A percentile compares a stretch with the other conserved stretches of the same genome.
Conservation (phyloP, 164 flowering plant genomes). For the Piper betle region DNA sequence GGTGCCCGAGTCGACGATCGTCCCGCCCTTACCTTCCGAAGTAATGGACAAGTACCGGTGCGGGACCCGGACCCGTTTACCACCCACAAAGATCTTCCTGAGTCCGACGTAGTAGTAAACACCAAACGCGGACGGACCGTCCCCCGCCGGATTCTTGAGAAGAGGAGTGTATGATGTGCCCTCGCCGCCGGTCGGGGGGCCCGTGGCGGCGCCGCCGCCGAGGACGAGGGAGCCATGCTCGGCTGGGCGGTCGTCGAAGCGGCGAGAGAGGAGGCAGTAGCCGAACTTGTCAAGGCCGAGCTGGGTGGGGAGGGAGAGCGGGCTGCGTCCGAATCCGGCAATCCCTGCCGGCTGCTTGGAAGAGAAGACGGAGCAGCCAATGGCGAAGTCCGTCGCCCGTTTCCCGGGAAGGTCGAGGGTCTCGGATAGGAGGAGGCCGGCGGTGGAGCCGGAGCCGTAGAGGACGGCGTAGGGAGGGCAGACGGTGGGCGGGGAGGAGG, state of each 20-base stretch:
- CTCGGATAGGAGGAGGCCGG: constrained; percentile 34
- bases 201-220: constrained; percentile 7
- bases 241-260: constrained; percentile 35
- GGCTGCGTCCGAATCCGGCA: constrained; percentile 55
- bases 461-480: constrained; percentile 40
- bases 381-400: constrained; percentile 21
- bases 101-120: constrained; percentile 55
- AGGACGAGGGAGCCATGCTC: constrained; percentile 32
- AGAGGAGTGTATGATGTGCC: constrained; percentile 53
- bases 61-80: constrained; percentile 38
- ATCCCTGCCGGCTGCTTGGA: constrained; percentile 38
- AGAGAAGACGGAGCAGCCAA: constrained; percentile 54
- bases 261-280: constrained; percentile 56
- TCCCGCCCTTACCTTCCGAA: constrained; percentile 56
- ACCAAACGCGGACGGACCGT: constrained; percentile 17
- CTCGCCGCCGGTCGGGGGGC: not conserved
- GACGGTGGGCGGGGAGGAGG: constrained; percentile 23
- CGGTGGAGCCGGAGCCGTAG: constrained; percentile 46
- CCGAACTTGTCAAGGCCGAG: constrained; percentile 35
- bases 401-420: constrained; percentile 21
- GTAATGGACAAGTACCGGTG: constrained; percentile 28
- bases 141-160: constrained; percentile 26
- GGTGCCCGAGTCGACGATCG: constrained; percentile 66
- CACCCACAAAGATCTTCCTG: constrained; percentile 45
- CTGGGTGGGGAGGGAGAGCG: constrained; percentile 38